Base-by-base conservation (phyloP, 805 yeast genomes). In the Candida easanensis region DNA sequence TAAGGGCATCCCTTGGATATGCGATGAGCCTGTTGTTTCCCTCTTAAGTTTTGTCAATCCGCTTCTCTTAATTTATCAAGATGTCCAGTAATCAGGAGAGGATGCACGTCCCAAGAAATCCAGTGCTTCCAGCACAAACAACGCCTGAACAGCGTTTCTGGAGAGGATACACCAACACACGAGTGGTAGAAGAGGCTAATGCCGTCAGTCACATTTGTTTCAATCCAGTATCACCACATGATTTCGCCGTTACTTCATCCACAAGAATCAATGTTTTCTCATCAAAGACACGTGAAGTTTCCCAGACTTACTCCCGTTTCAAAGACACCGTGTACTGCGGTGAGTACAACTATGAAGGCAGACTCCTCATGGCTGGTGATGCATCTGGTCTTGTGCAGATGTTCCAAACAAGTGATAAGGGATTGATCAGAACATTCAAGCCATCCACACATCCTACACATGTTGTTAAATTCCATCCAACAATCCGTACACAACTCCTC, bases 111-210 rank as follows among this genome's bases (percentile, higher is more conserved):
- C 76, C 75, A 23, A 75, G 87, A 60, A 80, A 79, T 48, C 85
- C 96, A 1, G 80, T 86, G 1, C 74, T 88, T 39, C 95, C 96
- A 3, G 80, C 86, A 10, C 84, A 81, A 57, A 82, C 90, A 2
- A 88, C 96, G 0, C 91, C 97, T 1, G 98, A 91, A 53, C 95
- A 89, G 58, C 75, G 95, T 53, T 91, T 86, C 68, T 93, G 98
- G 98, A 74, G 95, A 54, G 86, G 88, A 6, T 90, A 83, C 62
- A 72, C 77, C 23, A 84, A 80, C 51, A 91, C 98, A 3, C 91
- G 91, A 61, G 72, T 93, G 30, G 88, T 90, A 21, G 91, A 93
- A 63, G 98, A 93, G 63, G 91, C 87, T 66, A 89, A 87, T 64
- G 88, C 97, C 32, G 88, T 93, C 33, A 82, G 86, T 27, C 95